Evolutionary conservation across 2,329 filamentous ascomycete species (phyloP).

Genomic region (Colletotrichum shisoi): DNA sequence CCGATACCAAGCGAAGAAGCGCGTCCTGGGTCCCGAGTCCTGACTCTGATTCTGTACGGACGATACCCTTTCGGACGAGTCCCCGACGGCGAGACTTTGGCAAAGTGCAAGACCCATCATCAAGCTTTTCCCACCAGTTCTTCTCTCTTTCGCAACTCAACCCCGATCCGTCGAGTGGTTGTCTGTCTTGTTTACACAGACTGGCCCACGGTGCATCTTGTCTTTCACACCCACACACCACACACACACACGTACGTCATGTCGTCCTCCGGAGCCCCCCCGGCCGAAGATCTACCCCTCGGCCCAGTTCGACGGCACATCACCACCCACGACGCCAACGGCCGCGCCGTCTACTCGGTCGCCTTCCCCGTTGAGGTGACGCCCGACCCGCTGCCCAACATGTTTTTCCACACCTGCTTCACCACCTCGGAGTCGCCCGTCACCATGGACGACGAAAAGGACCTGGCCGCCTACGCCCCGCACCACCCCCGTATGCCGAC

Average conservation of each 20-base stretch:
- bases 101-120: background rate
- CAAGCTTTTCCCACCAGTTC: background rate
- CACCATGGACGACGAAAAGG: slow-evolving; percentile 32
- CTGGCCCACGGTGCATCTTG: background rate
- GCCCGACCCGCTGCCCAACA: slow-evolving; percentile 32
- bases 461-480: slow-evolving; percentile 32
- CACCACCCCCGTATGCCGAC: slow-evolving; percentile 37
- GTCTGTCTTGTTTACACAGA: background rate
- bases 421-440: slow-evolving; percentile 39
- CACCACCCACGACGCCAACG: slow-evolving; percentile 44
- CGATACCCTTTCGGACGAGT: slow-evolving; percentile 11
- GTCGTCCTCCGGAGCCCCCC: slow-evolving; percentile 23
- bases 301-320: slow-evolving; percentile 39
- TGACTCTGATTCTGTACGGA: background rate
- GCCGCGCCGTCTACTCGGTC: slow-evolving; percentile 43
- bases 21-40: background rate
- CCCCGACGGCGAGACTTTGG: background rate
- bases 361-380: slow-evolving; percentile 39
- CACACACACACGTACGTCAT: background rate
- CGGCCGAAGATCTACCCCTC: slow-evolving; percentile 27
- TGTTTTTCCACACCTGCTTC: slow-evolving; percentile 42
- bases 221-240: background rate
- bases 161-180: background rate
- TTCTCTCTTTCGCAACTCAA: background rate
- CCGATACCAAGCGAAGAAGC: background rate